A percentile compares a stretch with the other conserved stretches of the same genome.
phyloP scores from a whole-genome alignment of 1,139 yeast species.

The Suhomyces chickasaworum region DNA sequence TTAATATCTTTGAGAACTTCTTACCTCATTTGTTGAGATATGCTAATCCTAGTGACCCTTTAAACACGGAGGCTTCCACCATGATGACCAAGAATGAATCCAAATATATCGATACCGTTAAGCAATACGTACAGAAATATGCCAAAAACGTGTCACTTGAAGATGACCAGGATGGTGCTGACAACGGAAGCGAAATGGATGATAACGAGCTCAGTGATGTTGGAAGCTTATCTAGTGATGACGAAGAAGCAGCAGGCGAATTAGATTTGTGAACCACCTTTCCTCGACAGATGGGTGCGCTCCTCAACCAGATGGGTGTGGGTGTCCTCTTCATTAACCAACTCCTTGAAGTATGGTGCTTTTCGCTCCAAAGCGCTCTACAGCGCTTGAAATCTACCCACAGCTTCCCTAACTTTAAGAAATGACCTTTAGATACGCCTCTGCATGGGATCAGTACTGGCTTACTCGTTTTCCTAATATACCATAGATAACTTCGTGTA shows the following conservation, averaged over 20 bases:
- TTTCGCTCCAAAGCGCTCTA: too few relatives aligned
- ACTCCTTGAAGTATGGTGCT: not conserved
- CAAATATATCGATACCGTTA: constrained; percentile 69
- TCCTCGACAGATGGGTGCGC: too few relatives aligned
- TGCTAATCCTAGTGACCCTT: constrained; percentile 93
- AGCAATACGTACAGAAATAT: constrained; percentile 70
- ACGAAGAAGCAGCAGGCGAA: constrained; percentile 27
- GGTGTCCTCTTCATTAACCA: not conserved
- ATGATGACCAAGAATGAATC: constrained; percentile 72
- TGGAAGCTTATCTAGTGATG: constrained; percentile 52
- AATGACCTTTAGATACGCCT: constrained; percentile 2
- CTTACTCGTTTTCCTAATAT: constrained; percentile 8
- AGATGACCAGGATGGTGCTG: constrained; percentile 33
- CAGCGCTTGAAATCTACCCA: too few relatives aligned
- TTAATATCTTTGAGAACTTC: constrained; percentile 90
- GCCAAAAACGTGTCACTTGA: constrained; percentile 52
- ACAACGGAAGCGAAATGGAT: constrained; percentile 42
- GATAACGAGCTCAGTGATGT: constrained; percentile 52
- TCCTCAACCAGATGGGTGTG: not conserved
- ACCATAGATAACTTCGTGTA: not conserved
- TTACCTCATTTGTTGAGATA: constrained; percentile 88
- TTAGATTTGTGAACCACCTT: constrained; percentile 12
- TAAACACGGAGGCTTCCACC: constrained; percentile 89
- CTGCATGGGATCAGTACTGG: constrained; percentile 9
- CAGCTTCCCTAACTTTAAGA: not conserved